Conservation (phyloP, 306 rosid genomes). For the Rosa lucieae region DNA sequence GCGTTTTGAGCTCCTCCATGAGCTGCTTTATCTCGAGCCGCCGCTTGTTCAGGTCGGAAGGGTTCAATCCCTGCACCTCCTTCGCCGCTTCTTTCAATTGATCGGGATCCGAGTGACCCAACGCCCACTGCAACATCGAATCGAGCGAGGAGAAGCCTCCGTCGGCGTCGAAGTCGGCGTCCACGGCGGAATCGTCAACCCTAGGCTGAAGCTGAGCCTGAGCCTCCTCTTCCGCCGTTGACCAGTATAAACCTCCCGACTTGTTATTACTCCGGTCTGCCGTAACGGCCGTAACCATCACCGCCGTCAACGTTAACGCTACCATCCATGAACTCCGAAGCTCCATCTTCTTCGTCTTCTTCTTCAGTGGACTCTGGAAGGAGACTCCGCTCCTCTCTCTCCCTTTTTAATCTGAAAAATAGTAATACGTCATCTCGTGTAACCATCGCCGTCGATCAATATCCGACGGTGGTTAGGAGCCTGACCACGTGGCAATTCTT, state of each 20-base stretch:
- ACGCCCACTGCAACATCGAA: conserved; percentile 91
- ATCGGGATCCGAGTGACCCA: conserved; percentile 81
- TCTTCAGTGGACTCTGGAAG: background rate
- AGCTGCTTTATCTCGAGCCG: conserved; percentile 73
- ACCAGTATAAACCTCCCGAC: conserved; percentile 35
- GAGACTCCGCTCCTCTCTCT: too few relatives aligned
- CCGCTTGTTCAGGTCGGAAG: conserved; percentile 52
- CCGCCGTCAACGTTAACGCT: background rate
- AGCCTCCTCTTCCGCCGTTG: conserved; percentile 55
- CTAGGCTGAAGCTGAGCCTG: conserved; percentile 18
- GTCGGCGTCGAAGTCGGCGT: conserved; percentile 60
- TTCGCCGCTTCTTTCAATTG: conserved; percentile 65
- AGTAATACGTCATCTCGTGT: background rate
- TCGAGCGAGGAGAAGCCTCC: conserved; percentile 92
- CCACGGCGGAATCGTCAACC: conserved; percentile 26
- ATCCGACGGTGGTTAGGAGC: background rate
- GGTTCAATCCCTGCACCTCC: conserved; percentile 43
- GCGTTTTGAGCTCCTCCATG: conserved; percentile 66
- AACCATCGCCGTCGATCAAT: background rate
- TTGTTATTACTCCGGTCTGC: conserved; percentile 11
- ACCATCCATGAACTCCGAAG: background rate
- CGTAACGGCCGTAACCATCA: conserved; percentile 9
- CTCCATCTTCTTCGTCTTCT: conserved; percentile 15
- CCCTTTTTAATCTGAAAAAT: background rate
- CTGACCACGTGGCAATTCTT: conserved; percentile 1